A percentile compares a stretch with the other conserved stretches of the same genome.
phyloP scores from a whole-genome alignment of 768 basidiomycete genomes.

The Suillus lakei region DNA sequence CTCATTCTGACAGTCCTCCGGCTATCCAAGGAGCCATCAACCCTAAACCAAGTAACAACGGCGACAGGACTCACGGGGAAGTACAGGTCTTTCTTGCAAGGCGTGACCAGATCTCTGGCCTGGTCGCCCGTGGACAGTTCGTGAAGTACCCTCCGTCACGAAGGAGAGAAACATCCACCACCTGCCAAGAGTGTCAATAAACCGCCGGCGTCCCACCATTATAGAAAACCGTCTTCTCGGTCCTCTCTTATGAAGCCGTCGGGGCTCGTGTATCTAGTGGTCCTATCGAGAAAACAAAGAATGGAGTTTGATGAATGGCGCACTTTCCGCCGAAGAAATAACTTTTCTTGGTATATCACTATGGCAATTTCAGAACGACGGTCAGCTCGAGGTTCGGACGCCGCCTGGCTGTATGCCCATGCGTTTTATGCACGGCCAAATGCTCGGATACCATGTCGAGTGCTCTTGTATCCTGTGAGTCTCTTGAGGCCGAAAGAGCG shows the following conservation, averaged over 20 bases:
- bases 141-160: slow-evolving; percentile 48
- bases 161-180: slow-evolving; percentile 51
- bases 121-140: slow-evolving; percentile 45
- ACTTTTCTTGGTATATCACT: slow-evolving; percentile 60
- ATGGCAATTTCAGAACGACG: slow-evolving; percentile 3
- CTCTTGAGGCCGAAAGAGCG: slow-evolving; percentile 55
- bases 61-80: slow-evolving; percentile 45
- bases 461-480: slow-evolving; percentile 51
- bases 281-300: slow-evolving; percentile 3
- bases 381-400: slow-evolving; percentile 14
- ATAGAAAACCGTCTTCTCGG: slow-evolving; percentile 54
- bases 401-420: slow-evolving; percentile 64
- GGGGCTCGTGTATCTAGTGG: slow-evolving; percentile 48
- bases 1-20: slow-evolving; percentile 56
- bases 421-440: slow-evolving; percentile 60
- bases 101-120: slow-evolving; percentile 59
- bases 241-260: slow-evolving; percentile 53
- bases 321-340: slow-evolving; percentile 48
- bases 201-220: slow-evolving; percentile 62
- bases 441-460: slow-evolving; percentile 55
- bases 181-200: slow-evolving; percentile 47
- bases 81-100: slow-evolving; percentile 61
- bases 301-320: slow-evolving; percentile 14
- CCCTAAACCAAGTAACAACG: not conserved
- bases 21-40: slow-evolving; percentile 34